Base-by-base conservation (phyloP, 2,329 filamentous ascomycete species). In the Aspergillus spinulosporus region DNA sequence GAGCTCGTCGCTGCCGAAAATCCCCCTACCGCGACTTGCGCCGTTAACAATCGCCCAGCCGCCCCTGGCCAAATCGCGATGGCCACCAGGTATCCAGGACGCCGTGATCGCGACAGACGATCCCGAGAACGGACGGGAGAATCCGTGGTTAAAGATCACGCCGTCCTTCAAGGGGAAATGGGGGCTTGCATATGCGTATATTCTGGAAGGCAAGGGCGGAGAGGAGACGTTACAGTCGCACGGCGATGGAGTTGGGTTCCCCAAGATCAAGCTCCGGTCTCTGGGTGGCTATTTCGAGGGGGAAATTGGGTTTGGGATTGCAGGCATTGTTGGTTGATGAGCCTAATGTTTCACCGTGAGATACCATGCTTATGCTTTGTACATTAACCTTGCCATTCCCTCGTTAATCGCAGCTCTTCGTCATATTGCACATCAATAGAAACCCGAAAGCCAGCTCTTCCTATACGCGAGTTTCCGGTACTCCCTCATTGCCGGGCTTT, bases 401-500 rank as follows among this genome's bases (percentile, higher is more conserved):
- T 34, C 31, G 31, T 11, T 34, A 34, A 37, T 37, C n/a, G 28
- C 21, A 21, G 21, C 21, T 21, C 21, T 21, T 21, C 21, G 21
- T 21, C 21, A 21, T 21, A 21, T 21, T 21, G 21, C 21, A 21
- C 21, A 21, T 44, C 55, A 71, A 60, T 68, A 69, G 48, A 66
- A 62, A 44, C 65, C 62, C 6, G 63, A 62, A 39, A 72, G 48
- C 29, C 67, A 65, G 32, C 65, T 68, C 32, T 63, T 57, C 29
- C 64, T 56, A 32, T 61, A 63, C 36, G 69, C 71, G 28, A 73
- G 58, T n/a, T 62, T 62, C 50, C 68, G 62, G 54, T 72, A 73
- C 50, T 73, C 70, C 40, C 64, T 53, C n/a, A 71, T 68, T 11
- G 66, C 68, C n/a, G 71, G 71, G 54, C 69, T 73, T 3, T 65